Conservation (phyloP, 805 yeast species). For the Cephaloascus fragrans region DNA sequence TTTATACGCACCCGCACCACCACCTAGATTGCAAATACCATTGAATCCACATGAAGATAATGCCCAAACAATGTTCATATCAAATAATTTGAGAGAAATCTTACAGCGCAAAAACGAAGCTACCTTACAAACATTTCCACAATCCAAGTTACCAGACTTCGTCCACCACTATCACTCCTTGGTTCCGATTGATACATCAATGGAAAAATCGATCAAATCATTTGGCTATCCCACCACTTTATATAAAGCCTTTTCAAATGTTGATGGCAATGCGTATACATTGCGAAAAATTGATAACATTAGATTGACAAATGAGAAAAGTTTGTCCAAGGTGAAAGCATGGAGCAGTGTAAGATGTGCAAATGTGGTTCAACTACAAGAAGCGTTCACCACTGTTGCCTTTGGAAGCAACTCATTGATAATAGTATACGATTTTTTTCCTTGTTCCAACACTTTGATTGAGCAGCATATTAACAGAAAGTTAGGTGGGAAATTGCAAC, state of each 20-base stretch:
- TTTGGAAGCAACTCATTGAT: slow-evolving; percentile 76
- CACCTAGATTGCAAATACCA: slow-evolving; percentile 55
- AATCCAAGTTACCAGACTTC: slow-evolving; percentile 45
- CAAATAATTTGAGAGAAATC: slow-evolving; percentile 60
- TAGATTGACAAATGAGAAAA: slow-evolving; percentile 42
- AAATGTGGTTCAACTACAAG: slow-evolving; percentile 58
- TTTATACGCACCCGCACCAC: slow-evolving; percentile 83
- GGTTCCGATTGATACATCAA: slow-evolving; percentile 62
- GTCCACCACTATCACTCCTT: slow-evolving; percentile 64
- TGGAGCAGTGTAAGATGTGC: slow-evolving; percentile 57
- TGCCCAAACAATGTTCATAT: slow-evolving; percentile 60
- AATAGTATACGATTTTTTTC: slow-evolving; percentile 78
- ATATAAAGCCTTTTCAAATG: slow-evolving; percentile 73
- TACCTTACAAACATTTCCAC: slow-evolving; percentile 54
- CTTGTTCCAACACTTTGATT: slow-evolving; percentile 58
- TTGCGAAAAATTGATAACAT: slow-evolving; percentile 65
- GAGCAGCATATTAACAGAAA: slow-evolving; percentile 54
- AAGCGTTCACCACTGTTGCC: slow-evolving; percentile 79
- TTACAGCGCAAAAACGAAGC: slow-evolving; percentile 74
- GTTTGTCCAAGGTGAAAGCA: slow-evolving; percentile 48
- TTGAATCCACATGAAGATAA: slow-evolving; percentile 65
- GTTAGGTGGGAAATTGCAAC: slow-evolving; percentile 29
- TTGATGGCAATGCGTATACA: slow-evolving; percentile 70
- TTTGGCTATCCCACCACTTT: slow-evolving; percentile 52
- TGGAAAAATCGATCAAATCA: slow-evolving; percentile 21